Evolutionary conservation across 2,329 filamentous ascomycete genomes (phyloP).

Genomic region (Aureobasidium sp.): DNA sequence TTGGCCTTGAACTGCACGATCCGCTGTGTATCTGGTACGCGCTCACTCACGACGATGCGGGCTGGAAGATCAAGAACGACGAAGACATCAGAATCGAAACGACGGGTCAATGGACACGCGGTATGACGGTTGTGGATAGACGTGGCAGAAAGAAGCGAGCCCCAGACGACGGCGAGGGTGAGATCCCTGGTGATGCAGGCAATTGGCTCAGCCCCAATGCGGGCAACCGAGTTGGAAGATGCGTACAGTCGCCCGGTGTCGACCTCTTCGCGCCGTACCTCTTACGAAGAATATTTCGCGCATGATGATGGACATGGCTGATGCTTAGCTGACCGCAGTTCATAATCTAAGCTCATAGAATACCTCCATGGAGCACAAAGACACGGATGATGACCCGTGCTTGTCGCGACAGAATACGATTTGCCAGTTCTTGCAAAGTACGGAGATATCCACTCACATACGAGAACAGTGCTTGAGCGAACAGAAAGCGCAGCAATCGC

Average conservation of each 20-base stretch:
- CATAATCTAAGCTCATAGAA: not conserved
- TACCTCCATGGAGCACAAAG: not conserved
- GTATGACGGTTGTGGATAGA: conserved; percentile 80
- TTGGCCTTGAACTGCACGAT: conserved; percentile 41
- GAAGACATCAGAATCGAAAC: conserved; percentile 91
- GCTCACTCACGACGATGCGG: conserved; percentile 18
- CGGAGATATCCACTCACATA: not conserved
- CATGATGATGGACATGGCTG: conserved; percentile 4
- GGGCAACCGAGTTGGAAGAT: conserved; percentile 75
- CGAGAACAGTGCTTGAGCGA: not conserved
- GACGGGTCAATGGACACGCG: conserved; percentile 85
- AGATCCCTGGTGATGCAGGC: conserved; percentile 60
- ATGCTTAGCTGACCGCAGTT: not conserved
- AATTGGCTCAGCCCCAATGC: conserved; percentile 67
- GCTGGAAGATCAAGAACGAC: conserved; percentile 33
- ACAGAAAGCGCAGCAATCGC: not conserved
- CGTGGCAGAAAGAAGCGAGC: conserved; percentile 51
- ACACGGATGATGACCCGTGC: not conserved
- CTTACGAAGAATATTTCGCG: conserved; percentile 24
- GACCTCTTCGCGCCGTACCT: conserved; percentile 35
- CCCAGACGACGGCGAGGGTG: conserved; percentile 41
- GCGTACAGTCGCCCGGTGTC: conserved; percentile 62
- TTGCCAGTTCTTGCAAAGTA: not conserved
- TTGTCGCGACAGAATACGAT: not conserved
- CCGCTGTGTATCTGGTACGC: conserved; percentile 34